Conservation (phyloP, 1,284 basidiomycete species). For the Sporisorium sorghi region DNA sequence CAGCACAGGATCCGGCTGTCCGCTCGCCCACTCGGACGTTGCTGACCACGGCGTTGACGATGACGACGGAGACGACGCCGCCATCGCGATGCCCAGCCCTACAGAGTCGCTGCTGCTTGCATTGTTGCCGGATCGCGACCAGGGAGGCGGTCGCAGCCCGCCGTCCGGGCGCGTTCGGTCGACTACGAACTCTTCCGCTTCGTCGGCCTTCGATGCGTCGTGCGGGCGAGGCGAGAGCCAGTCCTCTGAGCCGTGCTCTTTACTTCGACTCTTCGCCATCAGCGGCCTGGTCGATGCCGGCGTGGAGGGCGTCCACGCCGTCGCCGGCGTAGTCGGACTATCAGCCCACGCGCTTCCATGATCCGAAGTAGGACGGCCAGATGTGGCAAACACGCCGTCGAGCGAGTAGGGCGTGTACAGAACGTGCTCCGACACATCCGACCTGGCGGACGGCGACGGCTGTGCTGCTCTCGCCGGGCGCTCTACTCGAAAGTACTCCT, state of each 20-base stretch:
- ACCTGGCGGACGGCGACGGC: constrained; percentile 9
- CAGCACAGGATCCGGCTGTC: constrained; percentile 18
- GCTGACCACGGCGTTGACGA: constrained; percentile 21
- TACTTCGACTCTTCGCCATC: constrained; percentile 1
- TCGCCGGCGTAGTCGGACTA: constrained; percentile 22
- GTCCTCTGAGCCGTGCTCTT: neutral
- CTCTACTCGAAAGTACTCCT: constrained; percentile 21
- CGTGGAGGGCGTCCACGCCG: constrained; percentile 24
- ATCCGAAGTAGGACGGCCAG: constrained; percentile 9
- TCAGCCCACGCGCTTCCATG: constrained; percentile 15
- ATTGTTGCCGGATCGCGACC: neutral
- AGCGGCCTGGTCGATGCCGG: constrained; percentile 9
- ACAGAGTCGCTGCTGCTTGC: constrained; percentile 12
- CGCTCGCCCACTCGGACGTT: constrained; percentile 23
- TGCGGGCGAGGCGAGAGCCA: neutral
- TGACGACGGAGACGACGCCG: neutral
- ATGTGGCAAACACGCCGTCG: constrained; percentile 11
- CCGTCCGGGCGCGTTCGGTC: constrained; percentile 3
- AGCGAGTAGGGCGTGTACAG: constrained; percentile 11
- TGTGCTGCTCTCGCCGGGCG: constrained; percentile 8
- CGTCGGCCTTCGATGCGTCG: neutral
- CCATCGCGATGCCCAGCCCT: constrained; percentile 24
- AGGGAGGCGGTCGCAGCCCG: neutral
- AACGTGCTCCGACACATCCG: constrained; percentile 12
- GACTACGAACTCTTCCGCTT: constrained; percentile 4